phyloP scores from a whole-genome alignment of 2,329 filamentous ascomycete genomes.

The Ilyonectria sp. region DNA sequence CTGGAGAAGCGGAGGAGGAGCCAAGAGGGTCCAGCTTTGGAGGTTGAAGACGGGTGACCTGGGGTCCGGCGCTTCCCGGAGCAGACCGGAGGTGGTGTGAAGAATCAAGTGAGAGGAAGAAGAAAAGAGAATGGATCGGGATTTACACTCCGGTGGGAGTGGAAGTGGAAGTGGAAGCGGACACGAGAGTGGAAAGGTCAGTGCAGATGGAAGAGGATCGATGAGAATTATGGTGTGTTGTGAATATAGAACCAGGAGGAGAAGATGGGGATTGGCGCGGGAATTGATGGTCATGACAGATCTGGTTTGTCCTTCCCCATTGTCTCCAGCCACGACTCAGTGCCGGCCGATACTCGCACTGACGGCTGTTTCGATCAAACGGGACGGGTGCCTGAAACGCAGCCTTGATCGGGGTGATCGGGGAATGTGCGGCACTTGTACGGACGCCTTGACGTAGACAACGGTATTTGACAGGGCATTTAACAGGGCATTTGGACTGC shows the following conservation, averaged over 20 bases:
- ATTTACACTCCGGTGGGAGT: conserved; percentile 8
- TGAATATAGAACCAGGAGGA: not conserved
- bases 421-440: not conserved
- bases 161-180: conserved; percentile 4
- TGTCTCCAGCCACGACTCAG: not conserved
- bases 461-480: not conserved
- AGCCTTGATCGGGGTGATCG: conserved; percentile 10
- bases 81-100: conserved; percentile 40
- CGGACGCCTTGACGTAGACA: not conserved
- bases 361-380: not conserved
- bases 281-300: not conserved
- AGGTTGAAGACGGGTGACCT: conserved; percentile 19
- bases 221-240: not conserved
- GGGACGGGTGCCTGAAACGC: conserved; percentile 6
- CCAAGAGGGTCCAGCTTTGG: conserved; percentile 23
- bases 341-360: not conserved
- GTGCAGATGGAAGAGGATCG: not conserved
- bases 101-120: conserved; percentile 19
- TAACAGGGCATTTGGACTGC: not conserved
- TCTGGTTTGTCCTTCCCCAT: conserved; percentile 4
- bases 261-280: not conserved
- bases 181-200: not conserved
- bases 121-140: conserved; percentile 10
- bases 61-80: conserved; percentile 37
- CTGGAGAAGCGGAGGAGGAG: conserved; percentile 40